Percentiles rank a stretch among this genome's conserved stretches.
Conservation (phyloP, 169 alveolate species). For the Eimeria acervulina region DNA sequence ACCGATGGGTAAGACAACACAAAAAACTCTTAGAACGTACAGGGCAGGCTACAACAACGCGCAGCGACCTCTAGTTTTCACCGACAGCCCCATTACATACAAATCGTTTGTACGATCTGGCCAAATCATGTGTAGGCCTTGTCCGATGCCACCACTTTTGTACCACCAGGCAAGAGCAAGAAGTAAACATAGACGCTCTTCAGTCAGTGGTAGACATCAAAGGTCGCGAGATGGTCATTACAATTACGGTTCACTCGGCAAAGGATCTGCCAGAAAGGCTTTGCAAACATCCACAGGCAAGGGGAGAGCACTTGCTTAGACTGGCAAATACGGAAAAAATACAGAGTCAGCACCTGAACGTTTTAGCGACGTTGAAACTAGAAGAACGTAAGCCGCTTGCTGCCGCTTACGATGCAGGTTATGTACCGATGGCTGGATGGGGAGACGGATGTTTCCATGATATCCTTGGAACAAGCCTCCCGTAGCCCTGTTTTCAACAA, state of each 20-base stretch:
- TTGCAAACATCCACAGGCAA: conserved; percentile 66
- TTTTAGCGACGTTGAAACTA: not conserved
- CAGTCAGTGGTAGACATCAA: conserved; percentile 76
- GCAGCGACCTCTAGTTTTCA: not conserved
- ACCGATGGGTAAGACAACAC: not conserved
- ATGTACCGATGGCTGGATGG: conserved; percentile 73
- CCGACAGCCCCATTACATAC: not conserved
- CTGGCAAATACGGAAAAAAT: not conserved
- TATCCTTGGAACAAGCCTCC: conserved; percentile 43
- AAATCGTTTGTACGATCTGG: not conserved
- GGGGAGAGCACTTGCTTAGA: not conserved
- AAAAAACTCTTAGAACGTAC: not conserved
- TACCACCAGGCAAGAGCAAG: conserved; percentile 21
- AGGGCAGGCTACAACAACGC: not conserved
- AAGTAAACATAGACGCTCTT: conserved; percentile 53
- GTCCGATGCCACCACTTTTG: not conserved
- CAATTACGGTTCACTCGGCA: conserved; percentile 79
- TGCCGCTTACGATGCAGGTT: conserved; percentile 31
- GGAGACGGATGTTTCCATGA: conserved; percentile 34
- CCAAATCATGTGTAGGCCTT: not conserved
- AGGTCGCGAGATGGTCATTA: conserved; percentile 67
- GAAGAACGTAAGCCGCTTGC: not conserved
- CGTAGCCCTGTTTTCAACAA: conserved; percentile 27
- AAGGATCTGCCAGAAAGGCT: conserved; percentile 71
- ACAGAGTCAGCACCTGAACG: not conserved